Base-by-base conservation (phyloP, 2,329 filamentous ascomycete species). In the Alternaria sp. region DNA sequence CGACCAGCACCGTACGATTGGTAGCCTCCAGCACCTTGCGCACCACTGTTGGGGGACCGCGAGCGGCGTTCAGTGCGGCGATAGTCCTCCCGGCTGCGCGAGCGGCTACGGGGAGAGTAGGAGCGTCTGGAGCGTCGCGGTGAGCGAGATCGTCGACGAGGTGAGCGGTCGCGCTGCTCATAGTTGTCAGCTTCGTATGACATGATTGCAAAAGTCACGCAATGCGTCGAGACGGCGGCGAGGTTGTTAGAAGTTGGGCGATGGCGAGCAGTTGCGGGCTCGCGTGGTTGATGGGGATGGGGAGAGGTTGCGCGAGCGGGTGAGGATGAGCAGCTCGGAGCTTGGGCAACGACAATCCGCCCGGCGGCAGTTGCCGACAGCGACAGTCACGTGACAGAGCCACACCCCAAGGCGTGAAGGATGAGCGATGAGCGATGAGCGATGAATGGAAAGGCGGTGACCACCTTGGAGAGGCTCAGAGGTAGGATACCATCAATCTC, bases 31-130 rank as follows among this genome's bases (percentile, higher is more conserved):
- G 88, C 83, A 77, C 87, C 88, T 69, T 74, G 77, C 80, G 88
- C 81, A 78, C 83, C 88, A 83, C 89, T 90, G 89, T 96, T 93
- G 81, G 92, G 93, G 80, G 90, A 95, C 78, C 91, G 90, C 79
- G 89, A 93, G 79, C 80, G 76, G 62, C 80, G 79, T 65, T 82
- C 79, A 66, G 73, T 75, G 63, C 80, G 78, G 60, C 80, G 77
- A 61, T 79, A 79, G 63, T 79, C 79, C 57, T 81, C 78, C 54
- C 90, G 91, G 82, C 92, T 96, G 81, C 92, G 90, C 74, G 93
- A 96, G 80, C 92, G 83, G 75, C 84, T 84, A 78, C 85, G 83
- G 68, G 85, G 84, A 57, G 85, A 87, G 78, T 86, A 85, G 71
- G 86, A 87, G 72, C 86, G 89, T 78, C 87, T 86, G 48, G 75